Percentiles rank a stretch among this genome's conserved stretches.
Evolutionary conservation across 192 early-diverging fungal species (phyloP).

Genomic region (Gryganskiella cystojenkinii): DNA sequence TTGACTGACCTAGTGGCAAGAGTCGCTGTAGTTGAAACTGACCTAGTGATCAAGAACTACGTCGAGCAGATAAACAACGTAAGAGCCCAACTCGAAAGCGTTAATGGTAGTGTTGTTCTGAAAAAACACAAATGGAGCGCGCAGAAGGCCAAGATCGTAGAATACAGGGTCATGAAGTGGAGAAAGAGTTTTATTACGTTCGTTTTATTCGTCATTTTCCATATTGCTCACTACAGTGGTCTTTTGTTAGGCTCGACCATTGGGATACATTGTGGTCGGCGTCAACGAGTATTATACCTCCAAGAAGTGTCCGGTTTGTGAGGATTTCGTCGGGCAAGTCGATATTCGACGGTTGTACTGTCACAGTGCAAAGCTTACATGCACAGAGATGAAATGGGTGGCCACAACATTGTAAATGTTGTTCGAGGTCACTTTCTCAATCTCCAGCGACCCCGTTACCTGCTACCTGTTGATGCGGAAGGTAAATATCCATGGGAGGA

Average conservation of each 20-base stretch:
- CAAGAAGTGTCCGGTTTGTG: not conserved
- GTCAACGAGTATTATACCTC: not conserved
- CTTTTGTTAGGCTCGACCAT: not conserved
- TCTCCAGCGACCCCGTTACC: no score
- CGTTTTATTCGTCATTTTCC: no score
- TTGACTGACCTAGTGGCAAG: not conserved
- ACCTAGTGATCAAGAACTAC: not conserved
- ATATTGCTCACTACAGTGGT: not conserved
- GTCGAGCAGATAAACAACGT: not conserved
- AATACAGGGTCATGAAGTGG: no score
- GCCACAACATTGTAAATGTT: no score
- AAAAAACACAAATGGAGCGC: constrained; percentile 15
- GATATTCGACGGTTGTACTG: no score
- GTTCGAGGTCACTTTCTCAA: no score
- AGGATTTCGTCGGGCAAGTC: constrained; percentile 1
- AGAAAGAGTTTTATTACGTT: no score
- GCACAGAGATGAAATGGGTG: no score
- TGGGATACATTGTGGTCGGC: not conserved
- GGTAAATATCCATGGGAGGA: no score
- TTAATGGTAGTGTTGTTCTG: constrained; percentile 5
- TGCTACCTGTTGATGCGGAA: no score
- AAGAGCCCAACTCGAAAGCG: not conserved
- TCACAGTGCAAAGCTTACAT: no score
- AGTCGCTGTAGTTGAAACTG: not conserved
- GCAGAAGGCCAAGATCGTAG: not conserved